These are phyloP conservation scores for Pleurotus eryngii DNA, from an alignment of 768 basidiomycete genomes.

Conservation along the genomic window DNA sequence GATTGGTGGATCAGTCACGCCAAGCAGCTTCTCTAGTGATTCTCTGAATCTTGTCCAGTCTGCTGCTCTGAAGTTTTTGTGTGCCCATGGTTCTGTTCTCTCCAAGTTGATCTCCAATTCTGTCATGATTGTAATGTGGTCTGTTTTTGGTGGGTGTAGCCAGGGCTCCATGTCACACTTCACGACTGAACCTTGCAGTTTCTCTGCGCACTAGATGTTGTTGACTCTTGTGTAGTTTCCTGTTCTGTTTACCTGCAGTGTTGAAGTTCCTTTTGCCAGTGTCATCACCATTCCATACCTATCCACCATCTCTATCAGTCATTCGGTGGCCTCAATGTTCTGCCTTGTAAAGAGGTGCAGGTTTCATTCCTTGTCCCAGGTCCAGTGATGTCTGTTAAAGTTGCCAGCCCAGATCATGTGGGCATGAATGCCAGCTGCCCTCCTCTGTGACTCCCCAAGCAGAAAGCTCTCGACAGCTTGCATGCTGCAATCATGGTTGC, in stretches of 20 bases:
- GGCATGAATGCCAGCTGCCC: too few species aligned
- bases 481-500: too few species aligned
- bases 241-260: too few species aligned
- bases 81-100: background rate
- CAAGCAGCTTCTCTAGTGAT: conserved; percentile 3
- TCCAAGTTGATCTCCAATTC: conserved; percentile 15
- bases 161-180: conserved; percentile 19
- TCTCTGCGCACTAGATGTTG: conserved; percentile 15
- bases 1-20: background rate
- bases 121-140: conserved; percentile 31
- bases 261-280: conserved; percentile 22
- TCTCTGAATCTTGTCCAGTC: conserved; percentile 21
- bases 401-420: conserved; percentile 26
- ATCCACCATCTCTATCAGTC: conserved; percentile 11
- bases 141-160: conserved; percentile 15
- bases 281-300: conserved; percentile 22
- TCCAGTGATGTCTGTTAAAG: conserved; percentile 37
- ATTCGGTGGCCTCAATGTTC: conserved; percentile 7
- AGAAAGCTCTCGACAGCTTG: too few species aligned
- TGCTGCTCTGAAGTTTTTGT: conserved; percentile 16
- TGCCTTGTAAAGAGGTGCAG: conserved; percentile 19
- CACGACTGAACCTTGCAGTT: conserved; percentile 12
- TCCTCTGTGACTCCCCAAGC: too few species aligned
- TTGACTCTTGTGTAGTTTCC: too few species aligned
- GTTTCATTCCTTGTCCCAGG: conserved; percentile 33